phyloP scores from a whole-genome alignment of 768 basidiomycete species.

The Leucocoprinus birnbaumii region DNA sequence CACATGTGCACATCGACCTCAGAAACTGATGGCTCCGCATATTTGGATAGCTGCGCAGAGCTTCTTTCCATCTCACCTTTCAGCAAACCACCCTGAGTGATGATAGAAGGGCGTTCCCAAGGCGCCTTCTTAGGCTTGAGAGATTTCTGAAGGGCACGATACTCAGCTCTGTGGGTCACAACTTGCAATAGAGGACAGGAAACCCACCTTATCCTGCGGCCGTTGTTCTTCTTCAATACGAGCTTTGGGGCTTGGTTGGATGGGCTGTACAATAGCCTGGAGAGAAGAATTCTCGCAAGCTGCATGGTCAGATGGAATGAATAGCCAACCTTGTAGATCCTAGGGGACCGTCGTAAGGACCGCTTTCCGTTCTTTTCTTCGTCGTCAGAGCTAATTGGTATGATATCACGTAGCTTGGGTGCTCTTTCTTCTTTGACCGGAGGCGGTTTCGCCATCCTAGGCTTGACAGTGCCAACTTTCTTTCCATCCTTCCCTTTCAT shows the following conservation, averaged over 20 bases:
- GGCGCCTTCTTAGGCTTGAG: constrained; percentile 27
- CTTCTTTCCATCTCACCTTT: background rate
- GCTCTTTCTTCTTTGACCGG: background rate
- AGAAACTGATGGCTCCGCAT: background rate
- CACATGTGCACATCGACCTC: constrained; percentile 29
- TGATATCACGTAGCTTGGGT: background rate
- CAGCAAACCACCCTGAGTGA: constrained; percentile 12
- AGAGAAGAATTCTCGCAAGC: too few relatives aligned
- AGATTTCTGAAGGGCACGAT: constrained; percentile 8
- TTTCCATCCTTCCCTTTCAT: constrained; percentile 4
- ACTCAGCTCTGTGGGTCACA: background rate
- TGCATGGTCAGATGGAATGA: background rate
- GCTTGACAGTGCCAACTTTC: background rate
- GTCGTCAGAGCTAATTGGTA: constrained; percentile 26
- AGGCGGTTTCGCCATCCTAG: background rate
- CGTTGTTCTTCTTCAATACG: too few relatives aligned
- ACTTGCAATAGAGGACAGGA: background rate
- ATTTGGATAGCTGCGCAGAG: constrained; percentile 3
- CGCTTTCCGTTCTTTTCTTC: background rate
- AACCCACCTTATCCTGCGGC: background rate
- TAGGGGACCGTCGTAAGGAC: background rate
- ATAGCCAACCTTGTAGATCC: constrained; percentile 13
- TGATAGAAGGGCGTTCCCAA: constrained; percentile 23
- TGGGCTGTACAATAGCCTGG: too few relatives aligned
- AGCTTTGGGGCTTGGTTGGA: too few relatives aligned